Percentiles rank a stretch among this genome's conserved stretches.
Evolutionary conservation across 2,329 filamentous ascomycete genomes (phyloP).

Genomic region (Exophiala phaeomuriformis): DNA sequence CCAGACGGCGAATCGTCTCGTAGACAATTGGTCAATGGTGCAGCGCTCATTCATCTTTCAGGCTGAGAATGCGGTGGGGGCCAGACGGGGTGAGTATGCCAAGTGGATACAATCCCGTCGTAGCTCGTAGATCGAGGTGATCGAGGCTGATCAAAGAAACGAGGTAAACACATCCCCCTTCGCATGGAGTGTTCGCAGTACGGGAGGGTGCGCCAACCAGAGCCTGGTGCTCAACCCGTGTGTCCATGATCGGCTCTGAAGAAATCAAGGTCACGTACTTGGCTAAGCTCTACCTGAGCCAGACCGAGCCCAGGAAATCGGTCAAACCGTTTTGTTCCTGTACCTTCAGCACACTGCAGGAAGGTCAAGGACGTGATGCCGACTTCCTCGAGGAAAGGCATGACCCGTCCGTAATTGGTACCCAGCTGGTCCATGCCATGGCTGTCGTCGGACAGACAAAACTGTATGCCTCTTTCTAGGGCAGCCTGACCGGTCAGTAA

Average conservation of each 20-base stretch:
- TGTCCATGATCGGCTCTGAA: not conserved
- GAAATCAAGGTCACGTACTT: slow-evolving; percentile 11
- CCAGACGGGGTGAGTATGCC: too few relatives aligned
- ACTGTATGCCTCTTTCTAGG: slow-evolving; percentile 63
- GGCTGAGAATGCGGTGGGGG: too few relatives aligned
- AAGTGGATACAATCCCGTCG: too few relatives aligned
- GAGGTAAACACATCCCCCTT: too few relatives aligned
- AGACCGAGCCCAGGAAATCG: slow-evolving; percentile 10
- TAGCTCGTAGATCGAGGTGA: too few relatives aligned
- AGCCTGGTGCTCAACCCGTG: not conserved
- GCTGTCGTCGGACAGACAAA: slow-evolving; percentile 91
- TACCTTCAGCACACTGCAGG: slow-evolving; percentile 25
- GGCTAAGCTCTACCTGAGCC: slow-evolving; percentile 7
- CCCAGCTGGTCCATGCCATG: slow-evolving; percentile 81
- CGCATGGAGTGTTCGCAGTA: too few relatives aligned
- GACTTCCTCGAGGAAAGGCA: slow-evolving; percentile 58
- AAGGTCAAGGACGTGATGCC: slow-evolving; percentile 37
- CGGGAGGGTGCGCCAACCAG: not conserved
- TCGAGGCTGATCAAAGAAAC: too few relatives aligned
- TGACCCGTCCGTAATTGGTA: slow-evolving; percentile 67
- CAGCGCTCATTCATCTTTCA: too few relatives aligned
- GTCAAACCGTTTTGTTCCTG: not conserved
- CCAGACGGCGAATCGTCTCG: too few relatives aligned
- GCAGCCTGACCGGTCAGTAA: slow-evolving; percentile 51
- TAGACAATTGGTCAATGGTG: too few relatives aligned